phyloP scores from a whole-genome alignment of 2,329 filamentous ascomycete species.

The Ascochyta koolunga region DNA sequence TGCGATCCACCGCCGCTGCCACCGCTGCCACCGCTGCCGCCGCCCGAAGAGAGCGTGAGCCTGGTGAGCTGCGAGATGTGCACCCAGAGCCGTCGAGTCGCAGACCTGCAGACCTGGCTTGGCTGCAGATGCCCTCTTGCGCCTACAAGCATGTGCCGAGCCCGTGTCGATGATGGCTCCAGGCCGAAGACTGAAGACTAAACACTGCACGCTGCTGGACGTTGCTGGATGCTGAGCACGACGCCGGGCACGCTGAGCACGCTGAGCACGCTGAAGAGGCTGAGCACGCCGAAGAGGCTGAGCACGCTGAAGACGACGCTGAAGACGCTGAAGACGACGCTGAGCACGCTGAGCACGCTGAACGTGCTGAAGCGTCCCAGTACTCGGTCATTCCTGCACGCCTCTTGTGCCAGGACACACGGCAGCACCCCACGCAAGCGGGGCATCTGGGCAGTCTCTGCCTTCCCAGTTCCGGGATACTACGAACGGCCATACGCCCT shows the following conservation, averaged over 20 bases:
- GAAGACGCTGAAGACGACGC: not conserved
- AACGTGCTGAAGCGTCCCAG: conserved; percentile 4
- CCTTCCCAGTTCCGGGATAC: conserved; percentile 10
- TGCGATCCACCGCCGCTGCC: conserved; percentile 33
- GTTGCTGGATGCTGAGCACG: not conserved
- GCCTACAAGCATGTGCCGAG: conserved; percentile 24
- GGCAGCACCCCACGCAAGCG: conserved; percentile 18
- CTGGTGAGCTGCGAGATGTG: conserved; percentile 21
- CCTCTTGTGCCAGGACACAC: conserved; percentile 20
- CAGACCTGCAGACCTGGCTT: conserved; percentile 8
- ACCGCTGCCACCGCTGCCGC: conserved; percentile 17
- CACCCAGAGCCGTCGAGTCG: conserved; percentile 21
- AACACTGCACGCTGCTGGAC: not conserved
- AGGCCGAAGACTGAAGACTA: not conserved
- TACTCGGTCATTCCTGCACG: conserved; percentile 18
- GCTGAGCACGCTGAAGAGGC: not conserved
- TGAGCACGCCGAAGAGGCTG: not conserved
- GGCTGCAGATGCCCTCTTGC: conserved; percentile 17
- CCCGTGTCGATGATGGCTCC: conserved; percentile 14
- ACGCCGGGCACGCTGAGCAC: too few species aligned
- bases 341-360: not conserved
- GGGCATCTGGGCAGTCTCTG: conserved; percentile 12
- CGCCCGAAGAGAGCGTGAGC: conserved; percentile 18
- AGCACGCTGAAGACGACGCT: not conserved
- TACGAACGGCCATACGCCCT: conserved; percentile 10